These are phyloP conservation scores for Xylaria palmicola DNA, from an alignment of 495 filamentous ascomycete species.

Conservation along the genomic window DNA sequence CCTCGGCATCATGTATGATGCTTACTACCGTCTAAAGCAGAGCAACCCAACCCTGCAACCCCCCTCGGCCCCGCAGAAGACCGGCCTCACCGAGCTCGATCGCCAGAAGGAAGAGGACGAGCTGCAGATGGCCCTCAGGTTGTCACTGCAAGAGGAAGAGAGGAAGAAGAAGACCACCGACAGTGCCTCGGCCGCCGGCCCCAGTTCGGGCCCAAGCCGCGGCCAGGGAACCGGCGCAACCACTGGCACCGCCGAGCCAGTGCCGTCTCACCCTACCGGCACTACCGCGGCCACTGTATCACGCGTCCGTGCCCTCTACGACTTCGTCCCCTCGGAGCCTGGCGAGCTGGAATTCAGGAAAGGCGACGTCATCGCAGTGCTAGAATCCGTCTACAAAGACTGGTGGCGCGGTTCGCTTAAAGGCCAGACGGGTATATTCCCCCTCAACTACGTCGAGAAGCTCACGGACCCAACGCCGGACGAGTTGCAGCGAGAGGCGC, in stretches of 20 bases:
- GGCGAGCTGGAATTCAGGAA: slow-evolving; percentile 95
- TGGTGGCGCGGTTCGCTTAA: slow-evolving; percentile 98
- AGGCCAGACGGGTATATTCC: slow-evolving; percentile 96
- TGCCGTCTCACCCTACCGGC: slow-evolving; percentile 45
- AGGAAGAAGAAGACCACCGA: slow-evolving; percentile 42
- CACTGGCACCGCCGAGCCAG: slow-evolving; percentile 25
- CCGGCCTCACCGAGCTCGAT: slow-evolving; percentile 83
- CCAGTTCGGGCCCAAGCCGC: slow-evolving; percentile 29
- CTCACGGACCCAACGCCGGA: slow-evolving; percentile 90
- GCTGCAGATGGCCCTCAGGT: slow-evolving; percentile 89
- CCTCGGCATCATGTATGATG: slow-evolving; percentile 96
- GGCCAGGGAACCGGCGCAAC: slow-evolving; percentile 25
- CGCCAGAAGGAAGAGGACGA: slow-evolving; percentile 97
- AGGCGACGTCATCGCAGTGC: slow-evolving; percentile 93
- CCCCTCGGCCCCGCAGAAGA: slow-evolving; percentile 89
- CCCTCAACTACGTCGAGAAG: slow-evolving; percentile 98
- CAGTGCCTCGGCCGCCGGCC: slow-evolving; percentile 28
- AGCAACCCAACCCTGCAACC: slow-evolving; percentile 88
- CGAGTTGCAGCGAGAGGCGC: slow-evolving; percentile 90
- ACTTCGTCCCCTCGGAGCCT: slow-evolving; percentile 90
- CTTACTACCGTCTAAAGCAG: slow-evolving; percentile 82
- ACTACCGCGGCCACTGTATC: slow-evolving; percentile 98
- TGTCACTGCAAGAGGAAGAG: slow-evolving; percentile 84
- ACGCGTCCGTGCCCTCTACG: slow-evolving; percentile 87
- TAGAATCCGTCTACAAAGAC: slow-evolving; percentile 98